These are phyloP conservation scores for Boletus fagicola DNA, from an alignment of 768 basidiomycete species.

Conservation along the genomic window DNA sequence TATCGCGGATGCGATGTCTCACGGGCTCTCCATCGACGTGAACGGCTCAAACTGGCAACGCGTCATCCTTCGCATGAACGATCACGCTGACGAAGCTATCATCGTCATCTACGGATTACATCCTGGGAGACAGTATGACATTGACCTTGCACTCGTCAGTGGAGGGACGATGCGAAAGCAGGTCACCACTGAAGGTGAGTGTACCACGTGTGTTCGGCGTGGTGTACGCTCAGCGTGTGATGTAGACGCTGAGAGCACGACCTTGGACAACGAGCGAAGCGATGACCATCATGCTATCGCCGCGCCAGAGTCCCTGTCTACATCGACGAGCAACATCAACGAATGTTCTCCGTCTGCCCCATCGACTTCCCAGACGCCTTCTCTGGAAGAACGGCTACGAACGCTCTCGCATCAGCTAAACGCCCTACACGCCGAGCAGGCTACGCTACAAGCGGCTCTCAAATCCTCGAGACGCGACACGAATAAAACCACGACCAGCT, in stretches of 20 bases:
- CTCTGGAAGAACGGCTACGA: constrained; percentile 63
- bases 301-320: constrained; percentile 14
- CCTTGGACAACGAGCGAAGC: constrained; percentile 21
- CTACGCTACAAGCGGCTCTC: constrained; percentile 62
- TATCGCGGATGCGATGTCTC: constrained; percentile 65
- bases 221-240: constrained; percentile 4
- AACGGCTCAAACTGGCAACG: constrained; percentile 78
- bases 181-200: constrained; percentile 65
- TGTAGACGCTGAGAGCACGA: constrained; percentile 24
- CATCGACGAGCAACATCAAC: constrained; percentile 30
- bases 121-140: constrained; percentile 88
- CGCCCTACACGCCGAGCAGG: constrained; percentile 61
- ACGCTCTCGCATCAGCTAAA: constrained; percentile 70
- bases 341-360: constrained; percentile 19
- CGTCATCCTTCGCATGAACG: constrained; percentile 76
- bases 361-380: constrained; percentile 34
- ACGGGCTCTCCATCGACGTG: constrained; percentile 76
- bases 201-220: constrained; percentile 9
- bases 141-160: constrained; percentile 75
- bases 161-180: constrained; percentile 60
- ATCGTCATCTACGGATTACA: constrained; percentile 89
- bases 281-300: constrained; percentile 18
- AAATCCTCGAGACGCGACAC: constrained; percentile 78
- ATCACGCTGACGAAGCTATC: constrained; percentile 80
- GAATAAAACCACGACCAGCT: constrained; percentile 77